Percentiles rank a stretch among this genome's conserved stretches.
Conservation (phyloP, 768 basidiomycete genomes). For the Naganishia vaughanmartiniae region DNA sequence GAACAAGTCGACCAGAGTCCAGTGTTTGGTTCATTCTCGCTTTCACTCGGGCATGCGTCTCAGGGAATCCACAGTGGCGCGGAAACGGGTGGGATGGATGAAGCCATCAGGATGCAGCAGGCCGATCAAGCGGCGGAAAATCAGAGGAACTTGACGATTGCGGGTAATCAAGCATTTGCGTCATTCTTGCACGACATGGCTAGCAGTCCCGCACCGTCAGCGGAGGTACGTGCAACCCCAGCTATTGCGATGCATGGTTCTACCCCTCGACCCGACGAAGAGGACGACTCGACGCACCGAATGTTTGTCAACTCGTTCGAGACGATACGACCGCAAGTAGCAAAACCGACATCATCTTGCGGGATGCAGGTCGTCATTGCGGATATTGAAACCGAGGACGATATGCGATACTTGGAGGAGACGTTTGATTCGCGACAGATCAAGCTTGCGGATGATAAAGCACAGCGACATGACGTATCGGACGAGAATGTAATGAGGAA, state of each 20-base stretch:
- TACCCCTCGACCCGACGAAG: not conserved
- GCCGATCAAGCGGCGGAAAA: not conserved
- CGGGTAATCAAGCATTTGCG: not conserved
- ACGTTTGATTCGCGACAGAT: too few species aligned
- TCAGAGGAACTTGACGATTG: not conserved
- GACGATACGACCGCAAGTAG: not conserved
- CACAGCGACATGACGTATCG: not conserved
- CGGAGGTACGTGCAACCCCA: not conserved
- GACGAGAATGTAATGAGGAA: not conserved
- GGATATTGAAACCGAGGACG: not conserved
- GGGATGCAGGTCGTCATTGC: not conserved
- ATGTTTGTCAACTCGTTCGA: slow-evolving; percentile 5
- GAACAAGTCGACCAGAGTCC: not conserved
- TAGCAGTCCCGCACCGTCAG: not conserved
- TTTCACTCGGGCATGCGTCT: not conserved
- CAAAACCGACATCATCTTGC: not conserved
- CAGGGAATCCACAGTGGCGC: not conserved
- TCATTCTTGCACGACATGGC: not conserved
- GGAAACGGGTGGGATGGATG: not conserved
- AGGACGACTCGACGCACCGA: not conserved
- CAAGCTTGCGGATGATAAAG: too few species aligned
- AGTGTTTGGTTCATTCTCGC: not conserved
- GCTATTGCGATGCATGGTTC: not conserved
- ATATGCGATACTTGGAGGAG: too few species aligned
- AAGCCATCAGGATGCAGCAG: not conserved